phyloP scores from a whole-genome alignment of 805 yeast genomes.

The Teunomyces pallodes region DNA sequence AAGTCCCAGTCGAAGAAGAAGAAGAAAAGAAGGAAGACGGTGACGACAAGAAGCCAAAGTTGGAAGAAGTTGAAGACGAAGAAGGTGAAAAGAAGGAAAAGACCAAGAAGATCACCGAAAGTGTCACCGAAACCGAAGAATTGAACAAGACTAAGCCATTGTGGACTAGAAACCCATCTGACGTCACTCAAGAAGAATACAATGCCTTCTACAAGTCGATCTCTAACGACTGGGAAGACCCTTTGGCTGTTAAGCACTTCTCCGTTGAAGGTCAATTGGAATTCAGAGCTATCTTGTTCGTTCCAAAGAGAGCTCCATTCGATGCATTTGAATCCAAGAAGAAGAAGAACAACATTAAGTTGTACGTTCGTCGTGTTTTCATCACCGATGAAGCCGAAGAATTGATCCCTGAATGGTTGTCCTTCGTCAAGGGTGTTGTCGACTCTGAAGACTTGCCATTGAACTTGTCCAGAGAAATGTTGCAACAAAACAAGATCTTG shows the following conservation, averaged over 20 bases:
- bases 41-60: slow-evolving; percentile 67
- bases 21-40: slow-evolving; percentile 40
- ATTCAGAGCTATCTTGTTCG: slow-evolving; percentile 94
- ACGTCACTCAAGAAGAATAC: slow-evolving; percentile 96
- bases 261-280: slow-evolving; percentile 99
- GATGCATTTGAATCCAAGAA: slow-evolving; percentile 97
- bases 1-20: slow-evolving; percentile 80
- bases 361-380: slow-evolving; percentile 98
- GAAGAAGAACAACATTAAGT: slow-evolving; percentile 98
- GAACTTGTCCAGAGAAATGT: slow-evolving; percentile 99
- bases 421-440: slow-evolving; percentile 97
- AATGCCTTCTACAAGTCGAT: slow-evolving; percentile 99
- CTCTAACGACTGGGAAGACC: slow-evolving; percentile 99
- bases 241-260: slow-evolving; percentile 98
- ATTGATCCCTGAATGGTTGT: slow-evolving; percentile 97
- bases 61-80: slow-evolving; percentile 75
- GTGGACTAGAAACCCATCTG: slow-evolving; percentile 99
- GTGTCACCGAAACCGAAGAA: slow-evolving; percentile 94
- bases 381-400: slow-evolving; percentile 99
- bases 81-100: slow-evolving; percentile 63
- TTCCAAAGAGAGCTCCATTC: slow-evolving; percentile 99
- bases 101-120: slow-evolving; percentile 88
- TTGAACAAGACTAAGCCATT: slow-evolving; percentile 98
- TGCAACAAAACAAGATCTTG: slow-evolving; percentile 99
- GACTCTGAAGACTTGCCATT: slow-evolving; percentile 99